Base-by-base conservation (phyloP, 108 stramenopile species). In the Parietichytrium sp. region DNA sequence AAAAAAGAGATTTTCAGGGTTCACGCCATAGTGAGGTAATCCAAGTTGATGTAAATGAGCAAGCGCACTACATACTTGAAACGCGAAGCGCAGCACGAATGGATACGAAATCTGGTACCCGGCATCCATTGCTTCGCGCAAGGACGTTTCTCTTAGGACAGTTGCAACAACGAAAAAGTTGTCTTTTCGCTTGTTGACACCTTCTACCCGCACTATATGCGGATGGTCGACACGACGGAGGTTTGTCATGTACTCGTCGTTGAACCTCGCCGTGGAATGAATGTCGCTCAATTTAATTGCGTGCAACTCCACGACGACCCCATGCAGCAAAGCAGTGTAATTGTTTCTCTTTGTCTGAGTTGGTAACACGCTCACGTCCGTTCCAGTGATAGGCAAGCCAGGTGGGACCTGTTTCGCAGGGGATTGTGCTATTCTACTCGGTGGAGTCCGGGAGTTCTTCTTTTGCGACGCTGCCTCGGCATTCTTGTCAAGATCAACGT, bases 131-230 rank as follows among this genome's bases (percentile, higher is more conserved):
- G 45, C 38, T 2, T 72, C 61, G 13, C 45, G 61, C 15, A 72
- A 20, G 1, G 61, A 45, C 2, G 45, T 45, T 25, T 72, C 61
- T 13, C 36, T 42, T 45, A 72, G 45, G 61, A n/a, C 33, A 10
- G 61, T 72, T 6, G 61, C 61, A 12, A 72, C 61, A 45, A 72
- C 61, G 25, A 72, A 72, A 42, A 72, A 42, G 33, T 72, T 72
- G 13, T 72, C 61, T 72, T 72, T 72, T 10, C 61, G 61, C 25
- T 72, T 72, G 61, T 42, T 72, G 29, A 72, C 42, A n/a, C 61
- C 61, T 6, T 25, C 6, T 1, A 72, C 45, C 38, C 38, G 6
- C 23, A 42, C 20, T 6, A 72, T 6, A 42, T 27, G 23, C 20
- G 36, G 38, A 20, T 72, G 61, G 38, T 31, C 10, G 20, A 72